These are phyloP conservation scores for Mycena metata DNA, from an alignment of 768 basidiomycete species.

Conservation along the genomic window DNA sequence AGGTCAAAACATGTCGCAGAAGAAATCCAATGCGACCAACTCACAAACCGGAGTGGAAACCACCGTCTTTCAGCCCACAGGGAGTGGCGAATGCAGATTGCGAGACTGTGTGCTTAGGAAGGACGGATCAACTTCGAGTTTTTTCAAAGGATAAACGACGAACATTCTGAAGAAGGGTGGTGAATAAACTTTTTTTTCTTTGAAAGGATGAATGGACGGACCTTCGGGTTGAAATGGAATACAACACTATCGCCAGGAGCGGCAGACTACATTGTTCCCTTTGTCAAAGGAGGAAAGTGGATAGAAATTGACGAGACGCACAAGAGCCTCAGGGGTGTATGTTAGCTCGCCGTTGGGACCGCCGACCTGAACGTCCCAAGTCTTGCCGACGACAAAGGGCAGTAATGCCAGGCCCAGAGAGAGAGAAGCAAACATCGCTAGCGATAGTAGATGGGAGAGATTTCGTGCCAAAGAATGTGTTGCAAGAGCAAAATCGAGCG, in stretches of 20 bases:
- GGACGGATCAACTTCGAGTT: too few relatives aligned
- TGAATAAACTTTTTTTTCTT: too few relatives aligned
- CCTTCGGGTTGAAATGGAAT: conserved; percentile 69
- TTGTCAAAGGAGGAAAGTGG: too few relatives aligned
- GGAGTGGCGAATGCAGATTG: conserved; percentile 66
- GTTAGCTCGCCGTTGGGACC: conserved; percentile 55
- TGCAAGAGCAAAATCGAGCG: conserved; percentile 8
- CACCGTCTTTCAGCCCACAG: conserved; percentile 65
- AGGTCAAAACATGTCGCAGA: conserved; percentile 18
- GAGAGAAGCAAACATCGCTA: conserved; percentile 59
- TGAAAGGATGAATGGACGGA: background rate
- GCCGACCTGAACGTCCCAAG: conserved; percentile 70
- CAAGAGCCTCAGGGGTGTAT: conserved; percentile 68
- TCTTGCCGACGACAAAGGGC: conserved; percentile 63
- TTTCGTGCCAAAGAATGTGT: conserved; percentile 32
- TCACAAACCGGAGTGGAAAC: conserved; percentile 72
- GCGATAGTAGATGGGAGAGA: conserved; percentile 45
- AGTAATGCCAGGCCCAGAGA: conserved; percentile 63
- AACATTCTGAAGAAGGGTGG: conserved; percentile 57
- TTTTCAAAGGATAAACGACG: too few relatives aligned
- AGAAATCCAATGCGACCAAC: conserved; percentile 43
- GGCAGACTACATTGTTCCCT: conserved; percentile 62
- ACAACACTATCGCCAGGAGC: conserved; percentile 69
- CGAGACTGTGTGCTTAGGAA: conserved; percentile 66
- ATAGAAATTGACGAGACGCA: too few relatives aligned